A percentile compares a stretch with the other conserved stretches of the same genome.
Conservation (phyloP, 2,329 filamentous ascomycete species). For the Bipolaris bicolor region DNA sequence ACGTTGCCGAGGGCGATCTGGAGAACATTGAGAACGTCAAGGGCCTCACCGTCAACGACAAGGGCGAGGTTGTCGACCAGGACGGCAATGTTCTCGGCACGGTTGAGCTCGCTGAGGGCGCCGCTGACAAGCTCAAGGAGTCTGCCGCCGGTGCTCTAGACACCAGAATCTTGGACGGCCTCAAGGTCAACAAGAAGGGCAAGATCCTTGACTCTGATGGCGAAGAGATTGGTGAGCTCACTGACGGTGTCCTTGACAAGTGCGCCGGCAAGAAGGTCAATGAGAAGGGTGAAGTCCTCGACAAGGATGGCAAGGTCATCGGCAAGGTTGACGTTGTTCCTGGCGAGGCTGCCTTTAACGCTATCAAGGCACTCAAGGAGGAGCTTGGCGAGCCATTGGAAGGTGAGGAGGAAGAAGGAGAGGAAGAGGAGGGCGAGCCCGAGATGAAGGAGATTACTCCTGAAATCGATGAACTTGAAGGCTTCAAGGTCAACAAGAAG, state of each 20-base stretch:
- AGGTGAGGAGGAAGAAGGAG: slow-evolving; percentile 5
- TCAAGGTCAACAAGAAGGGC: slow-evolving; percentile 65
- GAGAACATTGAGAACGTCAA: slow-evolving; percentile 52
- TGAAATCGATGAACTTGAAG: slow-evolving; percentile 56
- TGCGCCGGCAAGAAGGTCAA: slow-evolving; percentile 58
- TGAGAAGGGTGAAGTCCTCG: slow-evolving; percentile 58
- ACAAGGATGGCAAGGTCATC: slow-evolving; percentile 58
- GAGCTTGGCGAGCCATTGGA: slow-evolving; percentile 52
- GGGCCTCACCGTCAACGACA: slow-evolving; percentile 58
- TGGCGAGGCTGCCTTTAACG: slow-evolving; percentile 59
- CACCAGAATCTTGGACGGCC: slow-evolving; percentile 57
- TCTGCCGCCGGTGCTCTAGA: slow-evolving; percentile 50
- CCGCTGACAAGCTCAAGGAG: slow-evolving; percentile 56
- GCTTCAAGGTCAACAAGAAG: slow-evolving; percentile 66
- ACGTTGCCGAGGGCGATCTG: slow-evolving; percentile 54
- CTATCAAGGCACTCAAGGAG: slow-evolving; percentile 55
- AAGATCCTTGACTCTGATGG: slow-evolving; percentile 59
- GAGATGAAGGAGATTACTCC: slow-evolving; percentile 53
- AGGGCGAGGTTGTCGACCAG: slow-evolving; percentile 58
- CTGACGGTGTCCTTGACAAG: slow-evolving; percentile 53
- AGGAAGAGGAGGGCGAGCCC: slow-evolving; percentile 34
- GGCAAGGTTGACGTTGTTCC: slow-evolving; percentile 57
- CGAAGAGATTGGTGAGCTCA: slow-evolving; percentile 58
- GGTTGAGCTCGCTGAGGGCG: slow-evolving; percentile 58
- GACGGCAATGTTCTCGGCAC: slow-evolving; percentile 59